phyloP scores from a whole-genome alignment of 2,329 filamentous ascomycete genomes.

The Colletotrichum godetiae region DNA sequence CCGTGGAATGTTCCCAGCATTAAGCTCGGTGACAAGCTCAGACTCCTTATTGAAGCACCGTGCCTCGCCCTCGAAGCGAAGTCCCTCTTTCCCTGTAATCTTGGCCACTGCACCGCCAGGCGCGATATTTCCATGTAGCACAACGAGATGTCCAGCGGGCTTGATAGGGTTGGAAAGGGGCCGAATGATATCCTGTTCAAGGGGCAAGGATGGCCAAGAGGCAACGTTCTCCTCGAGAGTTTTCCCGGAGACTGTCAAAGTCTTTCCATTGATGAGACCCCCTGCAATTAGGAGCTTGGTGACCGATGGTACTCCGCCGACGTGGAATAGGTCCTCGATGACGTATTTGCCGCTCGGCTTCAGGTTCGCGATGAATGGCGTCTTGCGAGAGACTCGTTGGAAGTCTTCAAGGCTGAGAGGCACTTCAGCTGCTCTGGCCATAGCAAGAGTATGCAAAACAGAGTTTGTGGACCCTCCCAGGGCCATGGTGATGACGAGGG shows the following conservation, averaged over 20 bases:
- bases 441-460: slow-evolving; percentile 88
- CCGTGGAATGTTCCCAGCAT: slow-evolving; percentile 68
- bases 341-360: slow-evolving; percentile 86
- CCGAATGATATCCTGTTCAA: slow-evolving; percentile 85
- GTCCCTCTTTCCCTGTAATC: slow-evolving; percentile 95
- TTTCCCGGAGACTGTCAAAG: slow-evolving; percentile 85
- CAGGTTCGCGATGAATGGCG: slow-evolving; percentile 87
- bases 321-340: slow-evolving; percentile 88
- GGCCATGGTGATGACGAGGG: slow-evolving; percentile 89
- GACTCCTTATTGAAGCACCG: slow-evolving; percentile 89
- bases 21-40: slow-evolving; percentile 80
- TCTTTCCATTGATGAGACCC: slow-evolving; percentile 79
- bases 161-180: slow-evolving; percentile 81
- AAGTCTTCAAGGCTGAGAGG: slow-evolving; percentile 84
- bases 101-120: slow-evolving; percentile 93
- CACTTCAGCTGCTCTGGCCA: slow-evolving; percentile 87
- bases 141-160: slow-evolving; percentile 85
- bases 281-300: slow-evolving; percentile 86
- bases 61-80: slow-evolving; percentile 82
- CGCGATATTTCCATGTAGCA: slow-evolving; percentile 87
- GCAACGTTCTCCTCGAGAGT: slow-evolving; percentile 86
- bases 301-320: slow-evolving; percentile 87
- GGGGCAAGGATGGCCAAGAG: slow-evolving; percentile 79
- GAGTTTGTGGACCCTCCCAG: slow-evolving; percentile 92
- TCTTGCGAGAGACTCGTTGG: slow-evolving; percentile 82